A percentile compares a stretch with the other conserved stretches of the same genome.
Conservation (phyloP, 2,329 filamentous ascomycete species). For the Plenodomus tracheiphilus region DNA sequence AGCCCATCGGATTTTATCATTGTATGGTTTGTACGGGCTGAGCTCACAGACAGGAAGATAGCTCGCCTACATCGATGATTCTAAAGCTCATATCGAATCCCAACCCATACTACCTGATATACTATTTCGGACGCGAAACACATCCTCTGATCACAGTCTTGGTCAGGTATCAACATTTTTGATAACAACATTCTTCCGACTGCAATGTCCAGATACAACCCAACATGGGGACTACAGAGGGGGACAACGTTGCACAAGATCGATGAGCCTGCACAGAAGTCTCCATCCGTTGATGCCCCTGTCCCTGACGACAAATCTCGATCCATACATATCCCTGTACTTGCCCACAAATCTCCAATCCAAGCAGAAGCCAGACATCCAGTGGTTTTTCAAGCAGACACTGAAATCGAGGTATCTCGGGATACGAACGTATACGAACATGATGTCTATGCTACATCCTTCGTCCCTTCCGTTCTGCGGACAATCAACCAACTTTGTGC, state of each 20-base stretch:
- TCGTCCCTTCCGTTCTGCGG: constrained; percentile 16
- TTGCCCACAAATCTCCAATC: not conserved
- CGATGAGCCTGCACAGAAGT: too few relatives aligned
- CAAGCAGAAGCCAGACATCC: not conserved
- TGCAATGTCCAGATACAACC: not conserved
- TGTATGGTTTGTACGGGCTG: not conserved
- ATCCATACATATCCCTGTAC: not conserved
- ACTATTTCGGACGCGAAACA: too few relatives aligned
- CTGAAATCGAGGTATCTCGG: not conserved
- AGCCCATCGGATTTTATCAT: too few relatives aligned
- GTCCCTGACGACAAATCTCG: not conserved
- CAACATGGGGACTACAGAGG: not conserved
- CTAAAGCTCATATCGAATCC: too few relatives aligned
- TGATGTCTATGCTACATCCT: constrained; percentile 28
- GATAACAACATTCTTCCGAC: not conserved
- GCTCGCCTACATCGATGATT: too few relatives aligned
- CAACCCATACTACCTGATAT: too few relatives aligned
- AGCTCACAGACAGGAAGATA: too few relatives aligned
- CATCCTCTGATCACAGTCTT: too few relatives aligned
- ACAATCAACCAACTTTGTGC: constrained; percentile 20
- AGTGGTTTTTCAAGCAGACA: not conserved
- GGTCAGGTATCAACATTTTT: not conserved
- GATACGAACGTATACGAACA: constrained; percentile 7
- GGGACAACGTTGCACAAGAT: not conserved
- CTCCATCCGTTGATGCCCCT: too few relatives aligned